phyloP scores from a whole-genome alignment of 2,329 filamentous ascomycete species.

The Scytalidium sp. region DNA sequence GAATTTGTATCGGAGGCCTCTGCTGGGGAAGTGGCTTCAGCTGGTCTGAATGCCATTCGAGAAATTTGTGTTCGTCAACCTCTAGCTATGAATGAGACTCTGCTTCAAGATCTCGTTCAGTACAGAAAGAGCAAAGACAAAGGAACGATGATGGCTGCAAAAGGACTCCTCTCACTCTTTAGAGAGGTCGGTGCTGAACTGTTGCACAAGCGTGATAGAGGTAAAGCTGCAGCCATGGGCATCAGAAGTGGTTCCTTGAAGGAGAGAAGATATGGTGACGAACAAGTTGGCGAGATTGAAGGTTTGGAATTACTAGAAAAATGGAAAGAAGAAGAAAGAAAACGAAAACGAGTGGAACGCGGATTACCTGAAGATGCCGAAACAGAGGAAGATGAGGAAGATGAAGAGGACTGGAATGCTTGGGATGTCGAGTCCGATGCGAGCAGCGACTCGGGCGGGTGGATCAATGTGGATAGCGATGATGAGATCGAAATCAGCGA shows the following conservation, averaged over 20 bases:
- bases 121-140: conserved; percentile 98
- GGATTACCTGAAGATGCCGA: conserved; percentile 64
- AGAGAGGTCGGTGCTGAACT: conserved; percentile 87
- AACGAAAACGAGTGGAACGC: conserved; percentile 66
- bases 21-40: conserved; percentile 84
- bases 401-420: conserved; percentile 22
- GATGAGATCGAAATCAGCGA: conserved; percentile 74
- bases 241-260: conserved; percentile 73
- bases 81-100: conserved; percentile 90
- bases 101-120: conserved; percentile 94
- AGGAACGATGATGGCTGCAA: conserved; percentile 97
- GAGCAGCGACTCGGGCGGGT: conserved; percentile 74
- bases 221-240: conserved; percentile 85
- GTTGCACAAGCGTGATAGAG: conserved; percentile 84
- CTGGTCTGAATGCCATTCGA: conserved; percentile 89
- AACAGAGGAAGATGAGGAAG: conserved; percentile 28
- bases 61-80: conserved; percentile 93
- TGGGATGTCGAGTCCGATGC: conserved; percentile 41
- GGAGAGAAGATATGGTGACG: conserved; percentile 79
- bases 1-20: conserved; percentile 97
- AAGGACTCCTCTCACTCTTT: conserved; percentile 86
- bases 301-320: conserved; percentile 87
- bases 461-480: conserved; percentile 87
- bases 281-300: conserved; percentile 78
- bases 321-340: conserved; percentile 89